A percentile compares a stretch with the other conserved stretches of the same genome.
Evolutionary conservation across 805 yeast species (phyloP).

Genomic region (Saccharomyces cerevisiae): DNA sequence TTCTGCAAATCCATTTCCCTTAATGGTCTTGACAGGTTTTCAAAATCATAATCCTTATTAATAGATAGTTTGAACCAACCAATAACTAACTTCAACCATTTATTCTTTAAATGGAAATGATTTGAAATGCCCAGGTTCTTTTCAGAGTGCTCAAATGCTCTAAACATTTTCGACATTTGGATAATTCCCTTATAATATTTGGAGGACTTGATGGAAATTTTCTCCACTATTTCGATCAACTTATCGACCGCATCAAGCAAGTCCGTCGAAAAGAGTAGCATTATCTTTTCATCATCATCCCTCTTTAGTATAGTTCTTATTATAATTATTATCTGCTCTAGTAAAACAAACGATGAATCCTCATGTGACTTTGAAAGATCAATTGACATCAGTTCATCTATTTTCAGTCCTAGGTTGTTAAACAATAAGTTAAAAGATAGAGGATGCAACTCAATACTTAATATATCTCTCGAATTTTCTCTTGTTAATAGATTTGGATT

Average conservation of each 20-base stretch:
- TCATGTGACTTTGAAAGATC: conserved; percentile 11
- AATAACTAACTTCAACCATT: conserved; percentile 37
- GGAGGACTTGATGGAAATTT: conserved; percentile 9
- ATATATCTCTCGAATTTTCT: conserved; percentile 61
- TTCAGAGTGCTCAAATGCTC: conserved; percentile 19
- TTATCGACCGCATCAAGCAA: conserved; percentile 28
- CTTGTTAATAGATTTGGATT: conserved; percentile 44
- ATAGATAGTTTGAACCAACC: conserved; percentile 49
- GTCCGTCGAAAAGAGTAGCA: conserved; percentile 27
- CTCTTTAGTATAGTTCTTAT: conserved; percentile 31
- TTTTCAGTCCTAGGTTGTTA: conserved; percentile 33
- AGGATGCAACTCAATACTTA: conserved; percentile 56
- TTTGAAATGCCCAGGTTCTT: conserved; percentile 25
- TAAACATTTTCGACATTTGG: conserved; percentile 23
- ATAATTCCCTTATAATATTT: conserved; percentile 21
- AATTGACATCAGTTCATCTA: conserved; percentile 22
- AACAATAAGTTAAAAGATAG: conserved; percentile 41
- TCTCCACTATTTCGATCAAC: conserved; percentile 14
- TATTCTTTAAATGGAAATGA: conserved; percentile 40
- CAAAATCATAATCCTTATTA: conserved; percentile 29
- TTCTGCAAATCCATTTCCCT: conserved; percentile 25
- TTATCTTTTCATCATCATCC: conserved; percentile 17
- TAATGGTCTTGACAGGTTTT: conserved; percentile 20
- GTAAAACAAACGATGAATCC: conserved; percentile 24
- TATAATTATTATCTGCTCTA: conserved; percentile 42